Base-by-base conservation (phyloP, 371 early-diverging fungal genomes). In the Syncephalis plumigaleata region DNA sequence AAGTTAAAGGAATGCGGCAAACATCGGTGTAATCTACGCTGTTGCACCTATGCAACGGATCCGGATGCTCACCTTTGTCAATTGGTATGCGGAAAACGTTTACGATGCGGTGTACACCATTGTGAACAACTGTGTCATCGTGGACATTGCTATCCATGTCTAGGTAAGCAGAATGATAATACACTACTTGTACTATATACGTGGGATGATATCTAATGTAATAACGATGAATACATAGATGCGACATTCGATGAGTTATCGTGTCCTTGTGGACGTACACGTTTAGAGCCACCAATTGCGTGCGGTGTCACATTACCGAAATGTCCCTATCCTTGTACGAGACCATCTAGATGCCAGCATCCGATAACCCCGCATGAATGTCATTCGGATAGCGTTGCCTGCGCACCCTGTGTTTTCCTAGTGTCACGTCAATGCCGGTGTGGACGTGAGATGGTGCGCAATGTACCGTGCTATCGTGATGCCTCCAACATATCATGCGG, bases 221-320 rank as follows among this genome's bases (percentile, higher is more conserved):
- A n/a, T n/a, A n/a, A n/a, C n/a, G n/a, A n/a, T n/a, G n/a, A n/a
- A n/a, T n/a, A n/a, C n/a, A 16, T 49, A 60, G 72, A 75, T 43
- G 75, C 80, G 3, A 64, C 67, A 11, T 74, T 76, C 52, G 79
- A 76, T 13, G 79, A 81, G 45, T 58, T 84, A 11, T 64, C 74
- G 11, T 87, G 87, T 39, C 64, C 66, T 16, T 87, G 87, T 57
- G 83, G 82, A 9, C 69, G 75, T 13, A 86, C 87, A 0, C 67
- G 71, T 7, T 36, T 84, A 2, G 60, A 71, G 31, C 78, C 87
- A 15, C 87, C 87, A 9, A 71, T 86, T 26, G 61, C 78, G 2
- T 87, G 87, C 42, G 85, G 85, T 2, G 67, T 74, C 1, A 54
- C 64, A 43, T 50, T 79, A 3, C 87, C 84, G 0, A 57, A 65